phyloP scores from a whole-genome alignment of 495 filamentous ascomycete species.

The Tuber melanosporum region DNA sequence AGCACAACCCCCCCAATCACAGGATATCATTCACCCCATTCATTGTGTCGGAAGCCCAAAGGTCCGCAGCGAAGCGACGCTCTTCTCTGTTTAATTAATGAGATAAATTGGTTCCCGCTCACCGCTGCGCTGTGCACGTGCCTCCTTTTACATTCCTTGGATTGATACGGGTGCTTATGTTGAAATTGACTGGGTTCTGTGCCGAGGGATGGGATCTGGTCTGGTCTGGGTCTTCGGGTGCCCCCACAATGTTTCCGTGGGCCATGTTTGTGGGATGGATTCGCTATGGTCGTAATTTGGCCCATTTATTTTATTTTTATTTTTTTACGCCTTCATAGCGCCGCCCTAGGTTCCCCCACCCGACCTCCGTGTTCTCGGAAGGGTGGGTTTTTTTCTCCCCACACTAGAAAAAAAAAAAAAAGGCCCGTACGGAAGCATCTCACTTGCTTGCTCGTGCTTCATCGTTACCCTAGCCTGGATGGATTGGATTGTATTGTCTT shows the following conservation, averaged over 20 bases:
- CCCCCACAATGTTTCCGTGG: slow-evolving; percentile 1
- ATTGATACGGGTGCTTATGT: neutral
- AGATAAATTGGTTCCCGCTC: neutral
- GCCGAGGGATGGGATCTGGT: neutral
- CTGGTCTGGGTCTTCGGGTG: neutral
- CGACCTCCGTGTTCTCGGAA: neutral
- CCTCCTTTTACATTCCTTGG: neutral
- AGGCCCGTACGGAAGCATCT: neutral
- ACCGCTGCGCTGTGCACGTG: slow-evolving; percentile 1
- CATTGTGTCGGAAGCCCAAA: neutral
- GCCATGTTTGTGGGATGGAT: slow-evolving; percentile 2
- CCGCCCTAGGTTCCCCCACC: neutral
- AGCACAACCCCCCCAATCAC: slow-evolving; percentile 3
- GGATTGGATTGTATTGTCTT: neutral
- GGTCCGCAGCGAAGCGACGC: neutral
- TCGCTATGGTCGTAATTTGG: neutral
- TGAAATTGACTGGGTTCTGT: neutral
- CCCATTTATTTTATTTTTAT: neutral
- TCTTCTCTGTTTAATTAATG: slow-evolving; percentile 1
- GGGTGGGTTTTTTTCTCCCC: neutral
- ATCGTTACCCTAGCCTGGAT: neutral
- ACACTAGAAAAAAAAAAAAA: neutral
- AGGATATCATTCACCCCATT: neutral
- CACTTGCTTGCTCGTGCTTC: neutral
- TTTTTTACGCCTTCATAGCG: neutral